Evolutionary conservation across 2,329 filamentous ascomycete genomes (phyloP), one percentile per base, ranked within the genome.

Genomic region (Apiospora hydei): DNA sequence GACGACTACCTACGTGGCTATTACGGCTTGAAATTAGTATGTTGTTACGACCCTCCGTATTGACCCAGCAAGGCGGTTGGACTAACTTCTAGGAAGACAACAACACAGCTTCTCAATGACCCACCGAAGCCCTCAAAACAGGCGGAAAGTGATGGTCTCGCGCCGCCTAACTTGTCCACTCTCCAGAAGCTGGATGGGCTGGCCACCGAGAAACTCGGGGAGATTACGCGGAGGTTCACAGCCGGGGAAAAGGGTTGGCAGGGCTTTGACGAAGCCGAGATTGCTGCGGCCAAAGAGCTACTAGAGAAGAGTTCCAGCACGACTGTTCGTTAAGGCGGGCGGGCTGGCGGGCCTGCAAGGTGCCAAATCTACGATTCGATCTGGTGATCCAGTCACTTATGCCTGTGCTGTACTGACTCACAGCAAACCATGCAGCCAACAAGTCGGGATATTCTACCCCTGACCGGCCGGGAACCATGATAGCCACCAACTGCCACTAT

Each of bases 1-100:
- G 94, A 98, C 77, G 91, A 95, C 80, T 98, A 98, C 80, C 83
- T 98, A 74, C 91, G 96, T 73, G 96, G 95, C 0, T 97, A 95
- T 81, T 98, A 98, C 82, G 96, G 96, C 8, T 85, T 99, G 73
- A 96, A 96, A 81, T 82, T 95, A 82, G 92, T 95, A 82, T 78
- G 88, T 78, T 41, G 14, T 43, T 34, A 1, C 38, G 43, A n/a
- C 51, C 18, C 46, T 24, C 24, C 8, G 18, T 43, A 41, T 38
- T 41, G 46, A 21, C 26, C 44, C 43, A 43, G 69, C 38, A 30
- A 26, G n/a, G 24, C 38, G n/a, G 51, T 26, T 69, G 49, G 49
- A 72, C 76, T 73, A 83, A 80, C 78, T 76, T 68, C 69, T 38
- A 53, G 61, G 38, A 72, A 89, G 88, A 84, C 85, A 21, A 87